Evolutionary conservation across 495 filamentous ascomycete species (phyloP), one percentile per base, ranked within the genome.

Genomic region (Penicillium nucicola): DNA sequence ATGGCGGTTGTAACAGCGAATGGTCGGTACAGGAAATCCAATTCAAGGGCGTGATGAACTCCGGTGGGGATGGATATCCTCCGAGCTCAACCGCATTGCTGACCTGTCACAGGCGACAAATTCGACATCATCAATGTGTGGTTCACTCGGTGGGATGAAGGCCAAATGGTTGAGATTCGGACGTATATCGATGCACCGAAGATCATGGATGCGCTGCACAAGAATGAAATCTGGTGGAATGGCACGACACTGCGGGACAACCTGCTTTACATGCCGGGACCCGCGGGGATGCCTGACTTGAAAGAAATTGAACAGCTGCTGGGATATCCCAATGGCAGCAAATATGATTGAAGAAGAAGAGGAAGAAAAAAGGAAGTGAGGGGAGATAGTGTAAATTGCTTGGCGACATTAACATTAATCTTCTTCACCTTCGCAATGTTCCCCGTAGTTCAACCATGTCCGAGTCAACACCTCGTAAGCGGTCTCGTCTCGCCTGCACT

Each of bases 401-500:
- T 57, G 50, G 55, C 55, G 15, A 22, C 25, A 39, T n/a, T n/a
- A n/a, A n/a, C n/a, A 23, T 15, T 18, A 51, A 50, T 39, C 53
- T 38, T 31, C 9, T 28, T 19, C n/a, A 37, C 32, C 40, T 40
- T 36, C 41, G 41, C 34, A 18, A 50, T 44, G 14, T 28, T 48
- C 33, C 43, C 43, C 35, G 50, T 48, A 50, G 33, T 41, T 46
- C 43, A 14, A 45, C 31, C 13, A 73, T 73, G 70, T 39, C 61
- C 34, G 68, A 73, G 22, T 58, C 63, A 23, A 54, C 57, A 2
- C 65, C 52, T 23, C 66, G 73, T 23, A 75, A 75, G 50, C 70
- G 73, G 40, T 72, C 73, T 38, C 69, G 76, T 14, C 64, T 72
- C 17, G 79, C 77, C 25, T 82, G 79, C 60, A 52, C 66, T 15